phyloP scores from a whole-genome alignment of 345 rosid species.

The Hibiscus syriacus region DNA sequence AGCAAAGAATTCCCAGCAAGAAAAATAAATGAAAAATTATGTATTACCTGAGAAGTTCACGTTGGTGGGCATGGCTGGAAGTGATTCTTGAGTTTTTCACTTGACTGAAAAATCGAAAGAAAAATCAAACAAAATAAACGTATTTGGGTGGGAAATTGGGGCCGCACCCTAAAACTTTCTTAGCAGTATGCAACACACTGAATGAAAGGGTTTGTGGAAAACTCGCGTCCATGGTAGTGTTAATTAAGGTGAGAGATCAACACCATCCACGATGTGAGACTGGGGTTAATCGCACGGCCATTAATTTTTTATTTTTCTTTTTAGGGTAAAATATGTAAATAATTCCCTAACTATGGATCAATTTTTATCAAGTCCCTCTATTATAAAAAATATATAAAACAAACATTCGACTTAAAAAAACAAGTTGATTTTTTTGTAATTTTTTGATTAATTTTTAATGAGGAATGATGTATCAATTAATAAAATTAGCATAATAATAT shows the following conservation, averaged over 20 bases:
- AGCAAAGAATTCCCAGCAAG: neutral
- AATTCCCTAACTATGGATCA: too few relatives aligned
- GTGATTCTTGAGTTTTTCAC: neutral
- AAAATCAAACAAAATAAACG: neutral
- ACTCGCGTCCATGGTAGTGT: neutral
- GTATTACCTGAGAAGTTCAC: neutral
- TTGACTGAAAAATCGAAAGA: neutral
- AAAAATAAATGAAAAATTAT: neutral
- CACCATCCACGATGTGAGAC: neutral
- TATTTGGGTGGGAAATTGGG: neutral
- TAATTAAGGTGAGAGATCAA: neutral
- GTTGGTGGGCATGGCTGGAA: constrained; percentile 4
- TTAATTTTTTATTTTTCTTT: too few relatives aligned
- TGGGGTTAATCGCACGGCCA: neutral
- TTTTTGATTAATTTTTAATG: too few relatives aligned
- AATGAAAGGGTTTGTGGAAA: neutral
- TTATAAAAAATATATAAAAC: too few relatives aligned
- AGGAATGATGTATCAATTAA: too few relatives aligned
- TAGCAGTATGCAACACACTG: too few relatives aligned
- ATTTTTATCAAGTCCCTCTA: too few relatives aligned
- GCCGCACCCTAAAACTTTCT: neutral
- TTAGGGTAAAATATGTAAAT: too few relatives aligned
- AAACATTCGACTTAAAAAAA: too few relatives aligned
- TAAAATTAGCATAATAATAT: too few relatives aligned
- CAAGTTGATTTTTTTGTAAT: too few relatives aligned